Conservation (phyloP, 345 rosid genomes). For the Lagerstroemia speciosa region DNA sequence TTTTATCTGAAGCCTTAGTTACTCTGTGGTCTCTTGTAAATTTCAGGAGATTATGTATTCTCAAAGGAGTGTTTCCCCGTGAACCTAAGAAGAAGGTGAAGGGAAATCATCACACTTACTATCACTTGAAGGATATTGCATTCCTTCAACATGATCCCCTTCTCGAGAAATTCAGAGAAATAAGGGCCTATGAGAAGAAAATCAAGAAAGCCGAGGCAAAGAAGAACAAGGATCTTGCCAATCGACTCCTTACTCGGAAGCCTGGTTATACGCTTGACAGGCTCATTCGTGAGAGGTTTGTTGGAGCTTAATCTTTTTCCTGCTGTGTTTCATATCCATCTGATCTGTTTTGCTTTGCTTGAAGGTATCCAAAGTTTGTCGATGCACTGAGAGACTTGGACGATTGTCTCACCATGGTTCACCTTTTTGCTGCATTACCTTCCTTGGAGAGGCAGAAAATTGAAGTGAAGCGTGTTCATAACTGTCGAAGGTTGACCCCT, state of each 20-base stretch:
- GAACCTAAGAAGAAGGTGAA: slow-evolving; percentile 92
- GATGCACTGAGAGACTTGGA: slow-evolving; percentile 95
- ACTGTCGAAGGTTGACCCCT: slow-evolving; percentile 58
- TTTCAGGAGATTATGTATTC: slow-evolving; percentile 68
- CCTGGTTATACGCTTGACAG: slow-evolving; percentile 62
- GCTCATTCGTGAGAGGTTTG: slow-evolving; percentile 78
- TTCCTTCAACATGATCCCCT: slow-evolving; percentile 81
- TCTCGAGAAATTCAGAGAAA: slow-evolving; percentile 80
- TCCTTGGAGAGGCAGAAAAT: slow-evolving; percentile 70
- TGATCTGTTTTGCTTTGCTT: slow-evolving; percentile 3
- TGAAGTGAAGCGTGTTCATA: slow-evolving; percentile 67
- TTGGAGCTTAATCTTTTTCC: not conserved
- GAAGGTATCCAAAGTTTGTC: slow-evolving; percentile 74
- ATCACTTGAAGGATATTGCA: slow-evolving; percentile 80
- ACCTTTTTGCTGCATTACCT: slow-evolving; percentile 87
- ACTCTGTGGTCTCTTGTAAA: not conserved
- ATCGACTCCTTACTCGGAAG: slow-evolving; percentile 49
- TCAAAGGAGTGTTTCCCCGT: slow-evolving; percentile 80
- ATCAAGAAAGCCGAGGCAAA: slow-evolving; percentile 72
- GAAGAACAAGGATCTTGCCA: slow-evolving; percentile 66
- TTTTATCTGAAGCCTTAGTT: not conserved
- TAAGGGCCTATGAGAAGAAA: slow-evolving; percentile 62
- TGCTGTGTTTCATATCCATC: not conserved
- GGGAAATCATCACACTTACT: slow-evolving; percentile 92
- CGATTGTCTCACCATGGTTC: slow-evolving; percentile 87